These are phyloP conservation scores for Vanrija sp. DNA, from an alignment of 1,284 basidiomycete genomes.

Conservation along the genomic window DNA sequence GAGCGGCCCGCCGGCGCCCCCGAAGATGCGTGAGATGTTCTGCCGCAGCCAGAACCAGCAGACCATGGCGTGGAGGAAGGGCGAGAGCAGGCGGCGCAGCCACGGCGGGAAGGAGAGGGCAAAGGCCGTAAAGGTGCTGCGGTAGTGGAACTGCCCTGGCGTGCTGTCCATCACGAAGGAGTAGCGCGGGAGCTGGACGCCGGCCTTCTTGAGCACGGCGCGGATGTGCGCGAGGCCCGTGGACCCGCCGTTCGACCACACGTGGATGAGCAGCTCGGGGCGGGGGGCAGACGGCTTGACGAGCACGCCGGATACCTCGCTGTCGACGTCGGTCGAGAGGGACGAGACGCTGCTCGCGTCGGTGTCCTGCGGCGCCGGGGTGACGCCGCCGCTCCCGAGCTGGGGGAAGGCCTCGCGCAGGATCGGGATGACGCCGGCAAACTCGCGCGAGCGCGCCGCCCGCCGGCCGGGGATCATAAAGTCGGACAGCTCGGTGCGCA, in stretches of 20 bases:
- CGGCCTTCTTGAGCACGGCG: not conserved
- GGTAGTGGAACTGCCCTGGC: constrained; percentile 13
- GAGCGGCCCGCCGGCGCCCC: not conserved
- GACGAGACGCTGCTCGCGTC: no score
- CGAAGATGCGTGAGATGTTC: constrained; percentile 1
- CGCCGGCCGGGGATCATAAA: constrained; percentile 4
- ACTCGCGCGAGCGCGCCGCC: not conserved
- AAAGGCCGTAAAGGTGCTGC: constrained; percentile 4
- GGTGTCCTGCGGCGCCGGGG: not conserved
- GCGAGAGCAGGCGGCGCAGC: constrained; percentile 6
- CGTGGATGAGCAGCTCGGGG: constrained; percentile 11
- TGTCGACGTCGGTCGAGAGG: not conserved
- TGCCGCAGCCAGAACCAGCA: constrained; percentile 10
- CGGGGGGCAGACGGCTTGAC: not conserved
- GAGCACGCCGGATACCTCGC: not conserved
- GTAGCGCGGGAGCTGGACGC: constrained; percentile 3
- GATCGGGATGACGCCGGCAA: not conserved
- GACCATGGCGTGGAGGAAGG: constrained; percentile 4
- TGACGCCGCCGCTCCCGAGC: not conserved
- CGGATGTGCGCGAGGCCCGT: constrained; percentile 3
- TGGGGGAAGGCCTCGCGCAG: not conserved
- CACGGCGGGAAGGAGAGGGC: not conserved
- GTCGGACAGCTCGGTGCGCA: constrained; percentile 8
- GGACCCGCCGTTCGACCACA: constrained; percentile 16
- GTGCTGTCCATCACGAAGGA: constrained; percentile 11